Evolutionary conservation across 2,329 filamentous ascomycete genomes (phyloP).

Genomic region (Colletotrichum musae): DNA sequence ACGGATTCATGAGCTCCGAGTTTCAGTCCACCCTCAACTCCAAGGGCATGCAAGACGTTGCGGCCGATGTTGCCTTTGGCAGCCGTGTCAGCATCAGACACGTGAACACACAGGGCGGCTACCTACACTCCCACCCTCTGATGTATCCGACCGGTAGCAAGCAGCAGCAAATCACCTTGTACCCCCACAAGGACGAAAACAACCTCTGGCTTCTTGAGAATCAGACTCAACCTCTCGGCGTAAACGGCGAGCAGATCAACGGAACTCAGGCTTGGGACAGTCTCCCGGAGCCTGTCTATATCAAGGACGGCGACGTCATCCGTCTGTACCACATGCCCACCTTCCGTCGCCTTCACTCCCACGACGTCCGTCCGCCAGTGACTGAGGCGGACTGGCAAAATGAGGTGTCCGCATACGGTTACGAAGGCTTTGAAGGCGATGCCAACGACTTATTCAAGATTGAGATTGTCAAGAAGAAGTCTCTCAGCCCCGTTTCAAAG

Average conservation of each 20-base stretch:
- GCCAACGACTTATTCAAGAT: slow-evolving; percentile 96
- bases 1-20: slow-evolving; percentile 99
- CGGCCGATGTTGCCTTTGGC: slow-evolving; percentile 91
- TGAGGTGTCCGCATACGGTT: slow-evolving; percentile 96
- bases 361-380: slow-evolving; percentile 90
- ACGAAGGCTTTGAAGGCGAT: slow-evolving; percentile 96
- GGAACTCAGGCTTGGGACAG: slow-evolving; percentile 89
- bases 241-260: slow-evolving; percentile 82
- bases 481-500: slow-evolving; percentile 83
- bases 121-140: slow-evolving; percentile 94
- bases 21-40: slow-evolving; percentile 98
- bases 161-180: slow-evolving; percentile 98
- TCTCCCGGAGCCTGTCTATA: slow-evolving; percentile 73
- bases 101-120: slow-evolving; percentile 97
- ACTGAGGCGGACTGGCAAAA: slow-evolving; percentile 95
- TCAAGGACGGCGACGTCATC: slow-evolving; percentile 85
- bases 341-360: slow-evolving; percentile 92
- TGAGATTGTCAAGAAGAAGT: slow-evolving; percentile 94
- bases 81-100: slow-evolving; percentile 90
- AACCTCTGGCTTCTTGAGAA: slow-evolving; percentile 96
- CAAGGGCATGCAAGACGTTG: slow-evolving; percentile 95
- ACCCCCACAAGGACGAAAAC: slow-evolving; percentile 99
- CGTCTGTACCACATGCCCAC: slow-evolving; percentile 88
- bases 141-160: slow-evolving; percentile 99
- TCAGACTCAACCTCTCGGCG: slow-evolving; percentile 88